phyloP scores from a whole-genome alignment of 108 stramenopile genomes.

The Pseudonitzschia delicatissima region DNA sequence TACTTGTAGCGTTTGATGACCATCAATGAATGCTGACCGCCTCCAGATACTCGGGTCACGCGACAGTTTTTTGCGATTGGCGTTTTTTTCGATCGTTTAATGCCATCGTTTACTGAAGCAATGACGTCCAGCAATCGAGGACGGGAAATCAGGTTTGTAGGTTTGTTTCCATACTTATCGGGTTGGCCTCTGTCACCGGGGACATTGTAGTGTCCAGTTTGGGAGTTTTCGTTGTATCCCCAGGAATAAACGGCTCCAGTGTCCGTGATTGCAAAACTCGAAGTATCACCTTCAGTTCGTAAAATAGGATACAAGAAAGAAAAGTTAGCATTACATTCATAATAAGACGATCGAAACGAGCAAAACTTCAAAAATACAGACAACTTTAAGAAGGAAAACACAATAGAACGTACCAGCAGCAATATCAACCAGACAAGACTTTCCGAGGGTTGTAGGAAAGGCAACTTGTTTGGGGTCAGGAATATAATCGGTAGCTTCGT shows the following conservation, averaged over 20 bases:
- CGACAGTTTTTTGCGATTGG: conserved; percentile 20
- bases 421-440: conserved; percentile 13
- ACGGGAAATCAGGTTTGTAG: conserved; percentile 32
- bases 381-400: not conserved
- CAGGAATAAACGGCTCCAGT: conserved; percentile 84
- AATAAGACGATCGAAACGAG: not conserved
- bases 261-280: conserved; percentile 62
- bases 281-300: conserved; percentile 36
- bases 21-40: conserved; percentile 56
- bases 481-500: not conserved
- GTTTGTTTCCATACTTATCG: no score
- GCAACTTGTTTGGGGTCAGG: conserved; percentile 46
- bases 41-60: conserved; percentile 44
- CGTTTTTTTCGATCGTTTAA: conserved; percentile 9
- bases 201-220: conserved; percentile 53
- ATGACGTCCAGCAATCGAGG: conserved; percentile 4
- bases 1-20: conserved; percentile 26
- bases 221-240: conserved; percentile 73
- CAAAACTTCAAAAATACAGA: not conserved
- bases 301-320: no score
- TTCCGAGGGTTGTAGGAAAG: conserved; percentile 31
- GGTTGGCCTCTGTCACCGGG: conserved; percentile 30
- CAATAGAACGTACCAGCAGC: conserved; percentile 21
- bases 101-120: not conserved
- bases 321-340: conserved; percentile 14